Evolutionary conservation across 495 filamentous ascomycete genomes (phyloP), one percentile per base, ranked within the genome.

Genomic region (Podospora didyma): DNA sequence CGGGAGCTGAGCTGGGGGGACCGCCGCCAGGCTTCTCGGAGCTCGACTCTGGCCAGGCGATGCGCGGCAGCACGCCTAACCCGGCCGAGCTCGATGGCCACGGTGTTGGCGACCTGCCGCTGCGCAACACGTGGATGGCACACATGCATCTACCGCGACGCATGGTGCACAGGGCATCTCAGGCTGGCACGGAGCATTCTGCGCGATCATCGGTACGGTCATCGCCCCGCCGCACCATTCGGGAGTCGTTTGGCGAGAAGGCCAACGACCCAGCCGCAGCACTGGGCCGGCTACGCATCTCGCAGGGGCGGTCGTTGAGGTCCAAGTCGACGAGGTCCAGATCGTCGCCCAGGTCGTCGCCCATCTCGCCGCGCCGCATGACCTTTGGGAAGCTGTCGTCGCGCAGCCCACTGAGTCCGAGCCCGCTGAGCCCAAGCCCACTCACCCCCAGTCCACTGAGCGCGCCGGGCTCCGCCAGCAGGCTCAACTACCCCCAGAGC

Each of bases 1-100:
- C 11, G 26, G 23, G 54, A 20, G 41, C 41, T 7, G 22, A 54
- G 28, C 17, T 56, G 16, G 2, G 55, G 23, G 5, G 46, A 35
- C 60, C 51, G 20, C 39, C 23, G 20, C 39, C 23, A 19, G 46
- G 17, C 16, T 17, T 23, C 12, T 54, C 59, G 3, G 59, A 65
- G 44, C 59, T 61, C 46, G 56, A 56, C 5, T 41, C 56, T 22
- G 41, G 35, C 11, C 35, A 31, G 26, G 26, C 53, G 17, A 53
- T 31, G 12, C 62, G 59, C n/a, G 67, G 67, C 21, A 68, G 42
- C 48, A 54, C 47, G 0, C 53, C 51, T 2, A 64, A 64, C 35
- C 67, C 67, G 1, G 67, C 66, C 10, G 67, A 70, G 58, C 67
- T 70, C 10, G 65, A 66, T 19, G 67, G 65, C 16, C 59, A 61